Evolutionary conservation across 495 filamentous ascomycete genomes (phyloP).

Genomic region (Daldinia grandis): DNA sequence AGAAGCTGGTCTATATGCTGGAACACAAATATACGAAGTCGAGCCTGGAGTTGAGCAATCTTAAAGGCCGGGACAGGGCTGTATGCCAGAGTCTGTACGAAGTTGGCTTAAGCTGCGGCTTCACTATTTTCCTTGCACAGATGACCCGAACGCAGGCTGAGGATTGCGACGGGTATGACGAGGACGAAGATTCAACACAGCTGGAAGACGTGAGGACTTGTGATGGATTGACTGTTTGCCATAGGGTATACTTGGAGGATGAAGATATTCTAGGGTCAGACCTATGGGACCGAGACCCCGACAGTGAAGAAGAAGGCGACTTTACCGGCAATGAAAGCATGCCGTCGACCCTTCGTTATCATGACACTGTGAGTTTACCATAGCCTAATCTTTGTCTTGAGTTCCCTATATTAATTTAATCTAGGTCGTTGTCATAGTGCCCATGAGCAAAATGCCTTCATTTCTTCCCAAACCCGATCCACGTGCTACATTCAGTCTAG

Average conservation of each 20-base stretch:
- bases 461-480: neutral
- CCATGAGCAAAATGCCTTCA: neutral
- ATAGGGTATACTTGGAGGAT: neutral
- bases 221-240: constrained; percentile 7
- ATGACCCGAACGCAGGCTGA: constrained; percentile 14
- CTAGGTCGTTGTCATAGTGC: constrained; percentile 22
- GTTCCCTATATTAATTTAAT: neutral
- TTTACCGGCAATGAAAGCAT: constrained; percentile 28
- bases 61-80: constrained; percentile 55
- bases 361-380: constrained; percentile 23
- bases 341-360: constrained; percentile 18
- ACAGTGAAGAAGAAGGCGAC: constrained; percentile 17
- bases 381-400: neutral
- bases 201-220: constrained; percentile 14
- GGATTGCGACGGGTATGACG: neutral
- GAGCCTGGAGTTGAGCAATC: constrained; percentile 44
- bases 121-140: constrained; percentile 15
- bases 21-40: constrained; percentile 57
- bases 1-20: constrained; percentile 49
- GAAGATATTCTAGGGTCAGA: constrained; percentile 14
- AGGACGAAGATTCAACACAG: neutral
- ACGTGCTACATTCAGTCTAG: neutral
- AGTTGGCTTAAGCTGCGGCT: constrained; percentile 7
- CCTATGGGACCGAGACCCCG: constrained; percentile 18
- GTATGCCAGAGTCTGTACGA: constrained; percentile 30